Conservation (phyloP, 2,329 filamentous ascomycete genomes). For the Magnaporthiopsis poae region DNA sequence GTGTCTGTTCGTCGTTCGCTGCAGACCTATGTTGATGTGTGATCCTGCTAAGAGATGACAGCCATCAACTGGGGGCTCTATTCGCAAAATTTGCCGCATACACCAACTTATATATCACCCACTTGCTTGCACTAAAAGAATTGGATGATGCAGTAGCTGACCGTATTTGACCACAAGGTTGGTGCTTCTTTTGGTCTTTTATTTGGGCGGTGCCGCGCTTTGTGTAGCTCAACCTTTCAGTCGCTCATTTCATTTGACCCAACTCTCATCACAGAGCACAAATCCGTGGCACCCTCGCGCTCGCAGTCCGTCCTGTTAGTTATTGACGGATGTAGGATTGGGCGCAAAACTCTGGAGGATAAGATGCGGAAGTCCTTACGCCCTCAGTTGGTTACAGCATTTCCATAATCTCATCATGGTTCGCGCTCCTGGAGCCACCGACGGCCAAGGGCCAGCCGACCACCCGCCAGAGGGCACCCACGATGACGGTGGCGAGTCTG, state of each 20-base stretch:
- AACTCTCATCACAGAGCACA: background rate
- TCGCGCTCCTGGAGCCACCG: background rate
- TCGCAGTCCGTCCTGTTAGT: background rate
- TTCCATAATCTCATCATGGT: background rate
- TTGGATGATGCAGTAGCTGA: too few species aligned
- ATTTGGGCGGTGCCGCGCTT: background rate
- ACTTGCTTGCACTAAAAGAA: too few species aligned
- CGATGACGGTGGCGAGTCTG: background rate
- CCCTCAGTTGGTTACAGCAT: background rate
- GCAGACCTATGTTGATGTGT: too few species aligned
- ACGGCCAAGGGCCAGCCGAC: background rate
- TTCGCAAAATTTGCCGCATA: too few species aligned
- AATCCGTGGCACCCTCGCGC: background rate
- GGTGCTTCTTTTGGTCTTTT: background rate
- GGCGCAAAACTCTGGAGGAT: background rate
- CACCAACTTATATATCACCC: too few species aligned
- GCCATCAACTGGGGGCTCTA: too few species aligned
- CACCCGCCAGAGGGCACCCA: background rate
- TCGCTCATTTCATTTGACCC: background rate
- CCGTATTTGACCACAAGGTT: background rate
- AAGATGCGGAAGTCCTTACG: background rate
- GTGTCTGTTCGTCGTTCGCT: too few species aligned
- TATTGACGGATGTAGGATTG: background rate
- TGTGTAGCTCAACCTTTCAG: background rate
- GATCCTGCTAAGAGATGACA: too few species aligned